A percentile compares a stretch with the other conserved stretches of the same genome.
Conservation (phyloP, 2,329 filamentous ascomycete species). For the Colletotrichum chlorophyti region DNA sequence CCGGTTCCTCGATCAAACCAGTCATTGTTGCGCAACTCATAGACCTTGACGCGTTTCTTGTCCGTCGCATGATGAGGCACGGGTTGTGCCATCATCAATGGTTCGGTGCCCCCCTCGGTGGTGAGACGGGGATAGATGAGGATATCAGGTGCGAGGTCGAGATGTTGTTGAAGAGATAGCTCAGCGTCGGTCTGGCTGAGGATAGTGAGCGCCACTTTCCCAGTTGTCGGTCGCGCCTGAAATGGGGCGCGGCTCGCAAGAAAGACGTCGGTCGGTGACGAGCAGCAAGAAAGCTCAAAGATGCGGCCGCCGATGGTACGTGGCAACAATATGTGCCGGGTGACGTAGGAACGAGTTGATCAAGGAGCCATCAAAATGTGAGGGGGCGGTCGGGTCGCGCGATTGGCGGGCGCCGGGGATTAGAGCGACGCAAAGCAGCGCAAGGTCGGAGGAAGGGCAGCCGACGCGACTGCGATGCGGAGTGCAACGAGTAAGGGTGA, state of each 20-base stretch:
- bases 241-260: conserved; percentile 26
- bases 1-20: conserved; percentile 98
- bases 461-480: conserved; percentile 24
- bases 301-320: conserved; percentile 13
- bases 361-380: conserved; percentile 31
- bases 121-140: conserved; percentile 54
- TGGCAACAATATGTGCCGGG: conserved; percentile 27
- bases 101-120: conserved; percentile 62
- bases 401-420: conserved; percentile 28
- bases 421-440: conserved; percentile 27
- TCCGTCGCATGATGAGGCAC: conserved; percentile 73
- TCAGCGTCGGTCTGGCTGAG: conserved; percentile 60
- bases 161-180: conserved; percentile 66
- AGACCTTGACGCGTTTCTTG: conserved; percentile 92
- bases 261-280: conserved; percentile 25
- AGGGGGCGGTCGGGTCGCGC: conserved; percentile 29
- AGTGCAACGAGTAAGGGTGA: conserved; percentile 1
- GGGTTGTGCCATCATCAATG: conserved; percentile 74
- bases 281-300: conserved; percentile 12
- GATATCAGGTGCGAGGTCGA: conserved; percentile 61
- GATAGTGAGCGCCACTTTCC: conserved; percentile 63
- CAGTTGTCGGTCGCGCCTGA: conserved; percentile 28
- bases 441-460: conserved; percentile 3
- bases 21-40: conserved; percentile 97
- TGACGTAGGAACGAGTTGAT: conserved; percentile 28